Percentiles rank a stretch among this genome's conserved stretches.
These are phyloP conservation scores for Lactarius hengduanensis DNA, from an alignment of 768 basidiomycete species.

Conservation along the genomic window DNA sequence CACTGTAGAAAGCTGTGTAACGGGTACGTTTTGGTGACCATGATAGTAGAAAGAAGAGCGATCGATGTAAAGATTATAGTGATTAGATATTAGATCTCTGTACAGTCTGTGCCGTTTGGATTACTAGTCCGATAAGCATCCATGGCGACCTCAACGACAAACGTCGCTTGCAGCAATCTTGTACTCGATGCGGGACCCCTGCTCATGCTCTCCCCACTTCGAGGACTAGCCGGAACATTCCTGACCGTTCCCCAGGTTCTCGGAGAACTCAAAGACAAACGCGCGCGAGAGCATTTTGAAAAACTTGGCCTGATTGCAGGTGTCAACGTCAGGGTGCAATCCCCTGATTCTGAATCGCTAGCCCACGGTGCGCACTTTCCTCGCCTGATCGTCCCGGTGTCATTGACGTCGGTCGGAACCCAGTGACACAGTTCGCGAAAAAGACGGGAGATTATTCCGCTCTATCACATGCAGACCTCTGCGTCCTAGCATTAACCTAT, in stretches of 20 bases:
- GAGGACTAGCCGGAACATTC: conserved; percentile 85
- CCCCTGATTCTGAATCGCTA: conserved; percentile 69
- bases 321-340: conserved; percentile 67
- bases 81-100: not conserved
- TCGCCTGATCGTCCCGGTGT: conserved; percentile 2
- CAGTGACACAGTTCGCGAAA: conserved; percentile 90
- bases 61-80: conserved; percentile 7
- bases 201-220: conserved; percentile 81
- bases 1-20: not conserved
- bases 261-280: conserved; percentile 84
- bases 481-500: conserved; percentile 86
- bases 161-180: conserved; percentile 66
- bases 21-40: conserved; percentile 31
- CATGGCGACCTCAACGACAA: conserved; percentile 28
- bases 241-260: conserved; percentile 89
- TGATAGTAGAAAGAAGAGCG: not conserved
- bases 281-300: conserved; percentile 84
- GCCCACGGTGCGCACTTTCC: conserved; percentile 48
- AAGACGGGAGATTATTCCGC: conserved; percentile 96
- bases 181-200: conserved; percentile 94
- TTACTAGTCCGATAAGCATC: not conserved
- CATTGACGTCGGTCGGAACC: conserved; percentile 30
- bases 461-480: conserved; percentile 86
- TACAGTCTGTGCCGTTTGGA: not conserved
- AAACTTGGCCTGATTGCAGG: conserved; percentile 72